A percentile compares a stretch with the other conserved stretches of the same genome.
Evolutionary conservation across 2,329 filamentous ascomycete genomes (phyloP).

Genomic region (Cephalotrichum gorgonifer): DNA sequence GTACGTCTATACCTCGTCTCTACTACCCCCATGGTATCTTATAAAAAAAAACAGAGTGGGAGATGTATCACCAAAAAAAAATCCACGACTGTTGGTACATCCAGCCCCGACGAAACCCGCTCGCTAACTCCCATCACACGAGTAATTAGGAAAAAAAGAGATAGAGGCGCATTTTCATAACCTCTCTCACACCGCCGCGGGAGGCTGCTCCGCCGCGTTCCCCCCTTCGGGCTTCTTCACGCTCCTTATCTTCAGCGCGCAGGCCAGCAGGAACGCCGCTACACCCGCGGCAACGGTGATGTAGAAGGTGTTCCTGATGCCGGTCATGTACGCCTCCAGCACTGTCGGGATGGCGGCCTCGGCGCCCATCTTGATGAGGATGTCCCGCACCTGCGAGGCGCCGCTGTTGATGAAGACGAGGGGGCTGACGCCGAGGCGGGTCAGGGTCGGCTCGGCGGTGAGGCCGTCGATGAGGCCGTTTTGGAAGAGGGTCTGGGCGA

Average conservation of each 20-base stretch:
- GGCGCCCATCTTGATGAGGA: constrained; percentile 29
- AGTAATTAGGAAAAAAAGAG: too few relatives aligned
- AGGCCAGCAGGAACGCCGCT: constrained; percentile 30
- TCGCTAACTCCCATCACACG: too few relatives aligned
- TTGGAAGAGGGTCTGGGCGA: constrained; percentile 57
- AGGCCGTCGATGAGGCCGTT: constrained; percentile 50
- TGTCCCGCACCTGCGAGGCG: constrained; percentile 35
- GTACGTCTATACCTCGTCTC: not conserved
- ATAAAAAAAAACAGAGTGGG: not conserved
- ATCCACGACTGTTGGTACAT: too few relatives aligned
- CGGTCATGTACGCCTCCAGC: constrained; percentile 36
- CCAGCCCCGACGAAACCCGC: too few relatives aligned
- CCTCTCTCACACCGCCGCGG: constrained; percentile 11
- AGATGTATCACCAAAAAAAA: not conserved
- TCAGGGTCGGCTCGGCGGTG: constrained; percentile 12
- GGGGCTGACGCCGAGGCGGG: constrained; percentile 33
- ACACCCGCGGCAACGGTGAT: constrained; percentile 37
- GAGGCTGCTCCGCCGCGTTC: constrained; percentile 15
- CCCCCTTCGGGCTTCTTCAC: constrained; percentile 31
- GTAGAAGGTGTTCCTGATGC: constrained; percentile 40
- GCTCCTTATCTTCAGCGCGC: constrained; percentile 41
- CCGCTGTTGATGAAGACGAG: constrained; percentile 40
- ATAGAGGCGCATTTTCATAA: not conserved
- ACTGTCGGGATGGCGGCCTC: constrained; percentile 30
- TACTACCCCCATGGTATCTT: not conserved